A percentile compares a stretch with the other conserved stretches of the same genome.
phyloP scores from a whole-genome alignment of 2,329 filamentous ascomycete genomes.

The Fusarium miscanthi region DNA sequence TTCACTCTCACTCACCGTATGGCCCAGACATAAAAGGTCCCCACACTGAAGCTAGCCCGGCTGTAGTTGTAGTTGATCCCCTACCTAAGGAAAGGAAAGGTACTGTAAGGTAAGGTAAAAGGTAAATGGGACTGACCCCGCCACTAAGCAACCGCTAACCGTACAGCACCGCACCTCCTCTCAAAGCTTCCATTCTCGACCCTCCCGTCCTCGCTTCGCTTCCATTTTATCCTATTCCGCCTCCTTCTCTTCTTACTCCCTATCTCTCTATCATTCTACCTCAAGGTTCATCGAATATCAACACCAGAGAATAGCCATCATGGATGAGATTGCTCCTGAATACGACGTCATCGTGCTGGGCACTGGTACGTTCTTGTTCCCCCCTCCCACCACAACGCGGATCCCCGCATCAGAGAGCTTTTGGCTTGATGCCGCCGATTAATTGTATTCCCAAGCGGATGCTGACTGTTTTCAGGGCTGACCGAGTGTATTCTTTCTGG shows the following conservation, averaged over 20 bases:
- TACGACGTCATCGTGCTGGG: slow-evolving; percentile 99
- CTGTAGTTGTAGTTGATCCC: slow-evolving; percentile 33
- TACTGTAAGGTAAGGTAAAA: slow-evolving; percentile 40
- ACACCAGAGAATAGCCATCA: slow-evolving; percentile 52
- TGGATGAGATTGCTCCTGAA: slow-evolving; percentile 98
- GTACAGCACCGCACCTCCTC: slow-evolving; percentile 24
- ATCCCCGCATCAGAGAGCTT: slow-evolving; percentile 41
- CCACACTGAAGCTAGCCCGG: slow-evolving; percentile 34
- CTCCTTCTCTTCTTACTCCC: slow-evolving; percentile 19
- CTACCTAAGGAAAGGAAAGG: slow-evolving; percentile 46
- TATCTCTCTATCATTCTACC: slow-evolving; percentile 9
- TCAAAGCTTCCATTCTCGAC: slow-evolving; percentile 35
- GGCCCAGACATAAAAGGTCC: slow-evolving; percentile 20
- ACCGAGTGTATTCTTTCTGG: slow-evolving; percentile 99
- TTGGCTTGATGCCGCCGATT: slow-evolving; percentile 14
- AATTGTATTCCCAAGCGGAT: slow-evolving; percentile 8
- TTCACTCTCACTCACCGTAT: slow-evolving; percentile 10
- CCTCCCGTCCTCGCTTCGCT: slow-evolving; percentile 23
- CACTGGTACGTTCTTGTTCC: slow-evolving; percentile 76
- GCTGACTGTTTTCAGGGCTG: slow-evolving; percentile 71
- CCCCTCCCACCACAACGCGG: slow-evolving; percentile 23
- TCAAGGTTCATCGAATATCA: slow-evolving; percentile 11
- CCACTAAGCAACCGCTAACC: slow-evolving; percentile 40
- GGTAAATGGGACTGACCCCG: slow-evolving; percentile 44
- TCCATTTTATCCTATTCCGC: slow-evolving; percentile 36